Conservation (phyloP, 2,329 filamentous ascomycete species). For the Helotiales sp. region DNA sequence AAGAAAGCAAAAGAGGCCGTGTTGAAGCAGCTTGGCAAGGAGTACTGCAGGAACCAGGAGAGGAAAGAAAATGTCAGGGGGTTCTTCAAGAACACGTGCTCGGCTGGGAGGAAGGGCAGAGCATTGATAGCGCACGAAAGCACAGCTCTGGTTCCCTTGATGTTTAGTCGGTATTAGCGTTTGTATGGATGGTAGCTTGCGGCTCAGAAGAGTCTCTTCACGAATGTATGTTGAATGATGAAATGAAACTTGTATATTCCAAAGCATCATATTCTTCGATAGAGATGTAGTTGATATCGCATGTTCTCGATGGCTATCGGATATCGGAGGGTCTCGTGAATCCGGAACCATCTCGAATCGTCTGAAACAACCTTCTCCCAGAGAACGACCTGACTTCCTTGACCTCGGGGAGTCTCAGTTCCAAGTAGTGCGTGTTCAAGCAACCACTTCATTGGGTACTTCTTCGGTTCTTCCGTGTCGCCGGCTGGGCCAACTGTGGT, state of each 20-base stretch:
- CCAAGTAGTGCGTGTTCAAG: constrained; percentile 78
- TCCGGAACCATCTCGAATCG: constrained; percentile 84
- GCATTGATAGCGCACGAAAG: constrained; percentile 50
- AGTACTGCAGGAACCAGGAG: constrained; percentile 48
- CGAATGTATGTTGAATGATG: constrained; percentile 32
- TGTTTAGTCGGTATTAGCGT: constrained; percentile 55
- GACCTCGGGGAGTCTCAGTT: constrained; percentile 47
- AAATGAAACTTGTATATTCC: constrained; percentile 30
- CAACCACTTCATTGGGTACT: constrained; percentile 94
- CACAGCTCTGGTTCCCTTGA: constrained; percentile 61
- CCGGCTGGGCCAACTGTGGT: constrained; percentile 64
- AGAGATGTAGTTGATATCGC: constrained; percentile 92
- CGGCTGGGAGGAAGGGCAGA: constrained; percentile 31
- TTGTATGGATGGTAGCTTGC: constrained; percentile 13
- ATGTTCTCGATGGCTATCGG: constrained; percentile 91
- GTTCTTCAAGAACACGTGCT: constrained; percentile 39
- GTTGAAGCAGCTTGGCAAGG: constrained; percentile 60
- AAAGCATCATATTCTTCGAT: constrained; percentile 51
- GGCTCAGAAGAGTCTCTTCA: constrained; percentile 15
- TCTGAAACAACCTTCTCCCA: constrained; percentile 80
- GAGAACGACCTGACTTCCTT: constrained; percentile 40
- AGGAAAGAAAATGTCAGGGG: constrained; percentile 34
- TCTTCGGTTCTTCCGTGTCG: constrained; percentile 50
- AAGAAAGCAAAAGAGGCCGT: constrained; percentile 65
- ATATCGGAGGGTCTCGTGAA: constrained; percentile 71